Percentiles rank a stretch among this genome's conserved stretches.
Evolutionary conservation across 1,284 basidiomycete species (phyloP).

Genomic region (Ustilago xerochloae): DNA sequence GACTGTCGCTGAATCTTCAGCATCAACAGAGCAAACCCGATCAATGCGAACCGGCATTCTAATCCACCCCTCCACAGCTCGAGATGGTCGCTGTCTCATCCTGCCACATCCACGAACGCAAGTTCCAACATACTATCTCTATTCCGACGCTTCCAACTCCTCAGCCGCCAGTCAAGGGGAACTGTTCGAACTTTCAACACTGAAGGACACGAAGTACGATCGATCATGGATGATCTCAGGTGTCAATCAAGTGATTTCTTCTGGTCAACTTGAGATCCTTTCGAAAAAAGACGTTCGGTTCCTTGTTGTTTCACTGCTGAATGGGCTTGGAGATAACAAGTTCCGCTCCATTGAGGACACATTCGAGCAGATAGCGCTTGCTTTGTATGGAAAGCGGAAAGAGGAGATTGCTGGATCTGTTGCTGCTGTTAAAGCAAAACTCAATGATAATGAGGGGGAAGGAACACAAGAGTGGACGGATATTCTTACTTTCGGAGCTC

Average conservation of each 20-base stretch:
- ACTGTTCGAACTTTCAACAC: slow-evolving; percentile 23
- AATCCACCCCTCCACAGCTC: slow-evolving; percentile 18
- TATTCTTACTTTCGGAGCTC: slow-evolving; percentile 23
- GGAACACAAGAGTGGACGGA: slow-evolving; percentile 34
- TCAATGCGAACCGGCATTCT: slow-evolving; percentile 28
- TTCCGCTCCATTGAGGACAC: slow-evolving; percentile 31
- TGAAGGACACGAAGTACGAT: slow-evolving; percentile 25
- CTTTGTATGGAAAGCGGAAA: slow-evolving; percentile 4
- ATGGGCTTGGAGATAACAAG: slow-evolving; percentile 16
- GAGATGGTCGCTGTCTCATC: slow-evolving; percentile 25
- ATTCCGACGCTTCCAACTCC: background rate
- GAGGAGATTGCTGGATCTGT: slow-evolving; percentile 7
- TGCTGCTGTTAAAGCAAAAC: slow-evolving; percentile 2
- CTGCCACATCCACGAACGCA: slow-evolving; percentile 40
- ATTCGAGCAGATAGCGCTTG: slow-evolving; percentile 32
- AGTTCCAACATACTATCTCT: slow-evolving; percentile 36
- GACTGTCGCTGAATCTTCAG: background rate
- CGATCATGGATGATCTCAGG: slow-evolving; percentile 39
- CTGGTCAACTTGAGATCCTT: slow-evolving; percentile 32
- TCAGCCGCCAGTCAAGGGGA: background rate
- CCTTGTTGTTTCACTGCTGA: slow-evolving; percentile 17
- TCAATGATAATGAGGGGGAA: background rate
- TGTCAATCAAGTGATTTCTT: slow-evolving; percentile 25
- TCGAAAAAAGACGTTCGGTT: slow-evolving; percentile 25
- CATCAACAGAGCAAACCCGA: background rate